Conservation (phyloP, 108 stramenopile genomes). For the Nitzschia palea region DNA sequence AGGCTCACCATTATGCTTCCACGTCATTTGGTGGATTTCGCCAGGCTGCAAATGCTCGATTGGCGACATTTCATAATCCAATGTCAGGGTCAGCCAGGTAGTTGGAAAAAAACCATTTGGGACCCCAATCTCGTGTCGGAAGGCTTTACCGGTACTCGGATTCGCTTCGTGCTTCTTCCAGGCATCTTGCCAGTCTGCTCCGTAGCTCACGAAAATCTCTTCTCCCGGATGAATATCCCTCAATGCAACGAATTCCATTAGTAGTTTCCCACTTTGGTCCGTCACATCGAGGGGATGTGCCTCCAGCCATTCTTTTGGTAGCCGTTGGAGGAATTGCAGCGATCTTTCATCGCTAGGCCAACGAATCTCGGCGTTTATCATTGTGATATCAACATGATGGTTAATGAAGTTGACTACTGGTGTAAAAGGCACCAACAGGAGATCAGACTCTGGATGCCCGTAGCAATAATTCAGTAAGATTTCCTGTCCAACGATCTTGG, state of each 20-base stretch:
- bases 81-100: slow-evolving; percentile 23
- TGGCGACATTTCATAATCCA: slow-evolving; percentile 44
- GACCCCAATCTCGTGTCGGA: slow-evolving; percentile 47
- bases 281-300: background rate
- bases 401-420: slow-evolving; percentile 42
- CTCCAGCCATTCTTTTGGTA: background rate
- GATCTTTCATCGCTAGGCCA: slow-evolving; percentile 37
- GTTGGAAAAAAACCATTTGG: slow-evolving; percentile 44
- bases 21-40: slow-evolving; percentile 50
- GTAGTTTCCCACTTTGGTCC: background rate
- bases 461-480: slow-evolving; percentile 46
- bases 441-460: slow-evolving; percentile 25
- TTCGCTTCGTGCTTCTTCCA: slow-evolving; percentile 41
- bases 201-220: slow-evolving; percentile 56
- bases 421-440: slow-evolving; percentile 27
- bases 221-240: slow-evolving; percentile 49
- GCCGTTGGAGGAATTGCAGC: background rate
- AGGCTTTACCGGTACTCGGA: slow-evolving; percentile 24
- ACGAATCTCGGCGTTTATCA: slow-evolving; percentile 48
- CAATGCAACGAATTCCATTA: slow-evolving; percentile 54
- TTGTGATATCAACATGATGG: slow-evolving; percentile 12
- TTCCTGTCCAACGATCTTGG: background rate
- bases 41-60: slow-evolving; percentile 29
- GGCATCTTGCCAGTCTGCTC: slow-evolving; percentile 41
- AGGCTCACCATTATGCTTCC: slow-evolving; percentile 29